These are phyloP conservation scores for Coffea canephora DNA, from an alignment of 257 asterid species.

Conservation along the genomic window DNA sequence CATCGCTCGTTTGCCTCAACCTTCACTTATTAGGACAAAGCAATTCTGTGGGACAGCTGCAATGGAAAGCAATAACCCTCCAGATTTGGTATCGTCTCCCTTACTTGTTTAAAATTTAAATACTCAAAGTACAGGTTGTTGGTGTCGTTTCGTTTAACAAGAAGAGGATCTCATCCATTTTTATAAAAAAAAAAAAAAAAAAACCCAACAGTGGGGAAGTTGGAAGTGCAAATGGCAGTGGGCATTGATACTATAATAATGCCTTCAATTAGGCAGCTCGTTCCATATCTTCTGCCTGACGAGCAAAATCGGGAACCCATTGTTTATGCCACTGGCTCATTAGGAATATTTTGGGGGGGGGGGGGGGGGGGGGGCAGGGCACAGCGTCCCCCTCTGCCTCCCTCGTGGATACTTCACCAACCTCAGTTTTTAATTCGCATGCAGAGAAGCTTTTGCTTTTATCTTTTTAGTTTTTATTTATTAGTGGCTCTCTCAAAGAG, in stretches of 20 bases:
- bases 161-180: not conserved
- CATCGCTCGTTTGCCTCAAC: not conserved
- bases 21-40: not conserved
- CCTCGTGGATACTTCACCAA: not conserved
- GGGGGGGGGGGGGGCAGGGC: not conserved
- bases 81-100: too few relatives aligned
- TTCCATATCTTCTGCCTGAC: conserved; percentile 15
- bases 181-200: not conserved
- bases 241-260: not conserved
- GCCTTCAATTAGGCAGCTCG: conserved; percentile 1
- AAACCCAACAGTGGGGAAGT: conserved; percentile 5
- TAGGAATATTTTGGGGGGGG: not conserved
- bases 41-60: too few relatives aligned
- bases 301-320: conserved; percentile 4
- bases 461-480: not conserved
- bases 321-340: conserved; percentile 2
- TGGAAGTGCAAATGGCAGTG: not conserved
- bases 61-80: not conserved
- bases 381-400: not conserved
- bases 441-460: not conserved
- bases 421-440: not conserved
- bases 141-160: not conserved
- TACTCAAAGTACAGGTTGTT: not conserved
- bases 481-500: not conserved
- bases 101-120: too few relatives aligned